Conservation (phyloP, 345 rosid species). For the Noccaea caerulescens region DNA sequence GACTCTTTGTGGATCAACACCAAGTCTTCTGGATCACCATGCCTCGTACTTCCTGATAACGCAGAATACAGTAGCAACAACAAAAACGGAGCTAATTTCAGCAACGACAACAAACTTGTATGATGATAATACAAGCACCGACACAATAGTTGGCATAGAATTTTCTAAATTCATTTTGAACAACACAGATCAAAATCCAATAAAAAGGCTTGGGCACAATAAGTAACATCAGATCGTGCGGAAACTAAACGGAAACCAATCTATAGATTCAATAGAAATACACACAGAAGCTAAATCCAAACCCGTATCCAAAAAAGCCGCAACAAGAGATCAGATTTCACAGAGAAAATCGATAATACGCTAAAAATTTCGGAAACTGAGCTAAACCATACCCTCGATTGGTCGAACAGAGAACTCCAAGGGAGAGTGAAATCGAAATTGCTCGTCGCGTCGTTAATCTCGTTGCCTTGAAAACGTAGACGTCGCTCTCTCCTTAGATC, state of each 20-base stretch:
- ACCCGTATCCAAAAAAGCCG: background rate
- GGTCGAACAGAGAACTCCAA: slow-evolving; percentile 4
- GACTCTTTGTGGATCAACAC: slow-evolving; percentile 38
- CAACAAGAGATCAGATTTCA: slow-evolving; percentile 18
- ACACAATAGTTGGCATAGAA: slow-evolving; percentile 20
- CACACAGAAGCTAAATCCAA: slow-evolving; percentile 7
- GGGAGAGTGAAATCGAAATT: slow-evolving; percentile 31
- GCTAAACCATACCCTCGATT: slow-evolving; percentile 38
- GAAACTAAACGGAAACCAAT: slow-evolving; percentile 22
- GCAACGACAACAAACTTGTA: background rate
- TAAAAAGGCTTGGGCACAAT: background rate
- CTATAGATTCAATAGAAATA: slow-evolving; percentile 27
- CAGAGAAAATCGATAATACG: background rate
- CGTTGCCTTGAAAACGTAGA: background rate
- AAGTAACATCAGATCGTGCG: slow-evolving; percentile 18
- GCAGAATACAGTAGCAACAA: slow-evolving; percentile 8
- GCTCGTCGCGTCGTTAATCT: slow-evolving; percentile 28
- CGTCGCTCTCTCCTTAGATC: slow-evolving; percentile 41
- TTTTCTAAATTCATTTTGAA: background rate
- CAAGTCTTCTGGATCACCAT: slow-evolving; percentile 50
- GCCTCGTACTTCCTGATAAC: slow-evolving; percentile 35
- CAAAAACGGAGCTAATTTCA: slow-evolving; percentile 8
- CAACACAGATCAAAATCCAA: slow-evolving; percentile 12
- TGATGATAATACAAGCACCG: slow-evolving; percentile 36
- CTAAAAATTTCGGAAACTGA: slow-evolving; percentile 11